Evolutionary conservation across 208 protist species (phyloP), one percentile per base, ranked within the genome.

Genomic region (Phytomonas francai): DNA sequence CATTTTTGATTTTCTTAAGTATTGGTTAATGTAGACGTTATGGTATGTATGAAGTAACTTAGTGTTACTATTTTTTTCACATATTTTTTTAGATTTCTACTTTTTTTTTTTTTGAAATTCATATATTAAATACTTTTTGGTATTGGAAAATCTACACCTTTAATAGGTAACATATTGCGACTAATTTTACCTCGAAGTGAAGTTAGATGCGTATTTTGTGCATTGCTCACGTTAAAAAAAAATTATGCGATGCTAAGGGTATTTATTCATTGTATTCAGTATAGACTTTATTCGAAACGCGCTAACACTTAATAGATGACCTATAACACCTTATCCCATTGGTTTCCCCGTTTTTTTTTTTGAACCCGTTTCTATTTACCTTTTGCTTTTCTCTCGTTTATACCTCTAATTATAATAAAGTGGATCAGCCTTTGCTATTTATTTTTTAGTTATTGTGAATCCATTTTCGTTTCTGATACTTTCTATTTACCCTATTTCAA

Each of bases 81-180:
- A 59, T 58, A 6, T 64, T 67, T 72, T 51, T 63, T 30, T 31
- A 8, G 8, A 51, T 64, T 68, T 0, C 11, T 59, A 14, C 42
- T 49, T 29, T 68, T 29, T 68, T 49, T 68, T 72, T 66, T 63
- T 70, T 3, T 65, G 6, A 33, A 49, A 3, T 62, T 62, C 58
- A 42, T 42, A 39, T 62, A 49, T 49, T 49, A 49, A 49, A 22
- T 9, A 49, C 16, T 49, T 49, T 49, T 49, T 3, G 1, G 4
- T 9, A 22, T 22, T 49, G 1, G 12, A 9, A 49, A 49, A 22
- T 19, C 12, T 19, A 62, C 16, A 22, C 4, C 14, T 62, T 62
- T 12, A 62, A 62, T 62, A 62, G 30, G 34, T 2, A 62, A 62
- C 58, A 62, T 49, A 49, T 49, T 12, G 16, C 2, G 39, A 49